Evolutionary conservation across 345 rosid species (phyloP), one percentile per base, ranked within the genome.

Genomic region (Kernera saxatilis): DNA sequence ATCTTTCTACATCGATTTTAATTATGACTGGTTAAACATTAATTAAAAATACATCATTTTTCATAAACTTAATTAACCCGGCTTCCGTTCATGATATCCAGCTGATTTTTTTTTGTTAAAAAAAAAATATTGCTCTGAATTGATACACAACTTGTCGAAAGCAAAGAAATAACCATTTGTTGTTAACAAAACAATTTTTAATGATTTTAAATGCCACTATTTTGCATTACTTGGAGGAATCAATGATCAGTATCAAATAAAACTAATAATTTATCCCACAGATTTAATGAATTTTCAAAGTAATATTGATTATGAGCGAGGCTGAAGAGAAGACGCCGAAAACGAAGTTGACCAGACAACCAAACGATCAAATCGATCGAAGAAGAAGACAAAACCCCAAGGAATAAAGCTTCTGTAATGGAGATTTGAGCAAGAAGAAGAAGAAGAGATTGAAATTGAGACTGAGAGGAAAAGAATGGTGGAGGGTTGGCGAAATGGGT

Each of bases 401-500:
- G 11, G 30, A 27, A 19, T 41, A 36, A 63, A 55, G 21, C 59
- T 69, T 63, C 21, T 62, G 46, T 70, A 76, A 76, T 76, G 79
- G 54, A 55, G 61, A 63, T 70, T 76, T 76, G 75, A 76, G 22
- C 19, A 35, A 74, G 48, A 73, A 35, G 25, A 50, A 39, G 73
- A 40, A 22, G 54, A 59, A 50, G 43, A 49, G 23, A 75, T 32
- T 19, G 27, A 41, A 33, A 40, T 1, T 21, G 32, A 44, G 39
- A 48, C 36, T 59, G 19, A 15, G 52, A 52, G 40, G 70, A 15
- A 26, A 51, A 73, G 0, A 64, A 80, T 75, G 74, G 74, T 80
- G 84, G 82, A 75, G 57, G 89, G 87, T 19, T 86, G 90, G 94
- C 80, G 86, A 74, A 87, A 82, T 71, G 82, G 85, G 71, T 82